phyloP scores from a whole-genome alignment of 2,329 filamentous ascomycete genomes.

The Pezicula radicicola region DNA sequence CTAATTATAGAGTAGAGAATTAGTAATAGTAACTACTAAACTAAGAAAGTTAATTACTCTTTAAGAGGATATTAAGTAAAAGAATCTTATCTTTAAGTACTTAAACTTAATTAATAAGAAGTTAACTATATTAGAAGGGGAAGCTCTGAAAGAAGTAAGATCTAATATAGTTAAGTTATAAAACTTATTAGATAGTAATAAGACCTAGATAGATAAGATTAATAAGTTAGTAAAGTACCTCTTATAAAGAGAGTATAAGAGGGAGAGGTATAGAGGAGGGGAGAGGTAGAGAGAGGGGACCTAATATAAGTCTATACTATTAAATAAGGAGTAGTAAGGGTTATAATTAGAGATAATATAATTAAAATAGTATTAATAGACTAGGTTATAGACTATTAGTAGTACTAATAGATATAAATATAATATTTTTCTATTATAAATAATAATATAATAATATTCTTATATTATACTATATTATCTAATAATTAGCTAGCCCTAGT shows the following conservation, averaged over 20 bases:
- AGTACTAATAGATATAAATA: too few species aligned
- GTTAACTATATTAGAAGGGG: background rate
- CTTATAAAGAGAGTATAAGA: background rate
- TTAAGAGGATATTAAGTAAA: background rate
- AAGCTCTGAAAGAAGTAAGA: background rate
- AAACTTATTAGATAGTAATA: background rate
- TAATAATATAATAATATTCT: too few species aligned
- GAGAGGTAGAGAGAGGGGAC: background rate
- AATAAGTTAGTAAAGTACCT: background rate
- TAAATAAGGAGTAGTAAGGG: too few species aligned
- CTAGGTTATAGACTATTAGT: too few species aligned
- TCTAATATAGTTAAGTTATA: background rate
- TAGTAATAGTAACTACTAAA: background rate
- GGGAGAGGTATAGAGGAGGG: background rate
- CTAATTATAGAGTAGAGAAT: background rate
- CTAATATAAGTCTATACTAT: too few species aligned
- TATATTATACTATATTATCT: too few species aligned
- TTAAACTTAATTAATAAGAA: background rate
- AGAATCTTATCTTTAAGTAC: background rate
- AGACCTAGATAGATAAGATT: background rate
- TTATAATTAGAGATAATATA: too few species aligned
- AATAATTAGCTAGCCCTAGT: too few species aligned
- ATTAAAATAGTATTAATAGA: too few species aligned
- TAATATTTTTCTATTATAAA: too few species aligned
- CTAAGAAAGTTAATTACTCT: background rate